These are phyloP conservation scores for Physcia stellaris DNA, from an alignment of 495 filamentous ascomycete species.

Conservation along the genomic window DNA sequence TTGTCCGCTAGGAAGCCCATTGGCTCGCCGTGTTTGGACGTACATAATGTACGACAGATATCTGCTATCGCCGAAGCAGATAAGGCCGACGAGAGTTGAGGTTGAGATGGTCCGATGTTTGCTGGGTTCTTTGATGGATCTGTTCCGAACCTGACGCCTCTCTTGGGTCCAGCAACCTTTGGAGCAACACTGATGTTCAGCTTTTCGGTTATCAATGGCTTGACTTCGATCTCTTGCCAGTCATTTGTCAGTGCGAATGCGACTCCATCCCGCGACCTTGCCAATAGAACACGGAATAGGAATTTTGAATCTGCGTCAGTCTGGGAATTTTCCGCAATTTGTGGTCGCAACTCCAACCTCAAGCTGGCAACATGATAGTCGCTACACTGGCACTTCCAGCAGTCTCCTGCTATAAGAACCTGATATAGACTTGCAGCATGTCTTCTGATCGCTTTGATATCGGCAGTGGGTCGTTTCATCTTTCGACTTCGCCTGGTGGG, in stretches of 20 bases:
- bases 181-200: neutral
- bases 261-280: neutral
- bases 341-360: conserved; percentile 10
- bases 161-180: neutral
- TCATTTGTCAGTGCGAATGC: neutral
- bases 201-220: neutral
- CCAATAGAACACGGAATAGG: conserved; percentile 2
- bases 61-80: no score
- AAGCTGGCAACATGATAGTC: conserved; percentile 13
- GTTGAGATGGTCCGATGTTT: neutral
- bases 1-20: conserved; percentile 5
- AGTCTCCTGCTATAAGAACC: conserved; percentile 11
- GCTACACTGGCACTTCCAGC: conserved; percentile 17
- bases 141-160: neutral
- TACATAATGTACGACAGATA: conserved; percentile 5
- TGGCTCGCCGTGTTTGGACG: neutral
- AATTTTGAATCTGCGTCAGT: neutral
- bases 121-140: conserved; percentile 3
- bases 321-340: neutral
- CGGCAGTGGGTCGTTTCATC: neutral
- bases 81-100: neutral
- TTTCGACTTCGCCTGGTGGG: conserved; percentile 5
- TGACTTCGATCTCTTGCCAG: conserved; percentile 1
- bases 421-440: conserved; percentile 11
- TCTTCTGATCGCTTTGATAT: conserved; percentile 7